A percentile compares a stretch with the other conserved stretches of the same genome.
Evolutionary conservation across 106 monocot genomes (phyloP).

Genomic region (Apostasia shenzhenica): DNA sequence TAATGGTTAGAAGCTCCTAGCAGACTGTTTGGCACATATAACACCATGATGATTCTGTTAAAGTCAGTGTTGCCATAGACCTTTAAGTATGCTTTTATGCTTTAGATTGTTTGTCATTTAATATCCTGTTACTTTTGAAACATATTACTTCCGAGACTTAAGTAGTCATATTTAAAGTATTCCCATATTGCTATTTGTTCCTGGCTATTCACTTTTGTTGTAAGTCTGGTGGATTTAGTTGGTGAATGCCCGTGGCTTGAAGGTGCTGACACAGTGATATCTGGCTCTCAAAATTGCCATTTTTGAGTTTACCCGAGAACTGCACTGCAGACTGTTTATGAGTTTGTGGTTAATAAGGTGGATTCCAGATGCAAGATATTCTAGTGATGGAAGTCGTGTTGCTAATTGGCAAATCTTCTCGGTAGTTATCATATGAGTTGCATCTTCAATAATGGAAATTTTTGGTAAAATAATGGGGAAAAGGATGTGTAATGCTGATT

Average conservation of each 20-base stretch:
- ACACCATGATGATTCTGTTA: not conserved
- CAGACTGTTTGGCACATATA: conserved; percentile 4
- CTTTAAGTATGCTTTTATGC: not conserved
- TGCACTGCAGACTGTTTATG: not conserved
- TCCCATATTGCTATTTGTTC: not conserved
- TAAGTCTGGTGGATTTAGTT: not conserved
- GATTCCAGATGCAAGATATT: not conserved
- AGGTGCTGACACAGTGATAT: too few species aligned
- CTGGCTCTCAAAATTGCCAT: too few species aligned
- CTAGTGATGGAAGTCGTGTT: not conserved
- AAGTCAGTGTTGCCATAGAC: not conserved
- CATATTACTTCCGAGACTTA: not conserved
- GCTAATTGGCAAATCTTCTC: too few species aligned
- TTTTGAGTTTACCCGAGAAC: too few species aligned
- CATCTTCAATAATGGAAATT: too few species aligned
- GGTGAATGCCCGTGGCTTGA: not conserved
- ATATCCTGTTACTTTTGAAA: not conserved
- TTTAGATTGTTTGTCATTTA: not conserved
- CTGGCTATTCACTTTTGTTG: too few species aligned
- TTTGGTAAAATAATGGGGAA: too few species aligned
- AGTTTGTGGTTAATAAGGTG: not conserved
- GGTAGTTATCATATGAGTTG: not conserved
- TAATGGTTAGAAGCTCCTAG: conserved; percentile 1
- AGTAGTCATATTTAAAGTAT: not conserved
- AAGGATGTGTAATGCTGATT: too few species aligned